Conservation (phyloP, 495 filamentous ascomycete genomes). For the Hyaloscypha variabilis region DNA sequence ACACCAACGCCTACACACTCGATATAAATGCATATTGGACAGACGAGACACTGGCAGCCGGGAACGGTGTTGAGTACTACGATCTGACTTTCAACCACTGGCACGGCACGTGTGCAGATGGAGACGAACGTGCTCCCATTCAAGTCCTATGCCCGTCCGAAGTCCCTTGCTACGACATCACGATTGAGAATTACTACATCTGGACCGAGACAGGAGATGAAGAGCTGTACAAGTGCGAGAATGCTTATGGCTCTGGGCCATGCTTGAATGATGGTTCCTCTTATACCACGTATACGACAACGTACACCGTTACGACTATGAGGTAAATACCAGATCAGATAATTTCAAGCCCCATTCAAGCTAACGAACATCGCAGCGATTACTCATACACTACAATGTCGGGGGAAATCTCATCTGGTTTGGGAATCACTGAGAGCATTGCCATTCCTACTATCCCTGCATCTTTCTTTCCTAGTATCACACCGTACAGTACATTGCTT, state of each 20-base stretch:
- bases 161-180: slow-evolving; percentile 54
- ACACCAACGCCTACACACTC: slow-evolving; percentile 46
- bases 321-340: no score
- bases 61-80: slow-evolving; percentile 52
- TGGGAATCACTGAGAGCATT: slow-evolving; percentile 48
- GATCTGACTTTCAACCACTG: slow-evolving; percentile 58
- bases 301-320: neutral
- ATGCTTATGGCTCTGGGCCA: slow-evolving; percentile 31
- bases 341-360: no score
- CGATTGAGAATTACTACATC: slow-evolving; percentile 58
- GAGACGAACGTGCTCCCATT: slow-evolving; percentile 51
- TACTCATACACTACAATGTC: slow-evolving; percentile 44
- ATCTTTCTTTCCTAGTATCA: slow-evolving; percentile 54
- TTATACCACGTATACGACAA: slow-evolving; percentile 11
- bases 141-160: slow-evolving; percentile 36
- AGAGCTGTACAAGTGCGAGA: slow-evolving; percentile 26
- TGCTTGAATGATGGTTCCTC: slow-evolving; percentile 25
- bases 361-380: slow-evolving; percentile 44
- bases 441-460: slow-evolving; percentile 59
- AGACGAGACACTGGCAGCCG: slow-evolving; percentile 20
- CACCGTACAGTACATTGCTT: slow-evolving; percentile 30
- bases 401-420: slow-evolving; percentile 41
- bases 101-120: slow-evolving; percentile 57
- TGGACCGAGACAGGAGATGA: slow-evolving; percentile 53
- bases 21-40: slow-evolving; percentile 49